phyloP scores from a whole-genome alignment of 192 early-diverging fungal species.

The Backusella luteola region DNA sequence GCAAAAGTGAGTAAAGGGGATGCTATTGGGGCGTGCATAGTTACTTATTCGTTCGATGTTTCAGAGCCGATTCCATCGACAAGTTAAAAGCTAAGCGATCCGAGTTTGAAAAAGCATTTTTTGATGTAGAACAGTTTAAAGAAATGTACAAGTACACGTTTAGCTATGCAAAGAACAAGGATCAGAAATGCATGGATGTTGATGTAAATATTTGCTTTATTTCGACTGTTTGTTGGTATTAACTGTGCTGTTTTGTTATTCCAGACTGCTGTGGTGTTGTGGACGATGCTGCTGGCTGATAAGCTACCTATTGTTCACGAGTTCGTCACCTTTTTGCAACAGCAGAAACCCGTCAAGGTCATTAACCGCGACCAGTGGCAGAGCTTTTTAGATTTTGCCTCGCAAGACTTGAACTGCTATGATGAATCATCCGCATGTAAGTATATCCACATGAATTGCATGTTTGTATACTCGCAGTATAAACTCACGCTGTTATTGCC shows the following conservation, averaged over 20 bases:
- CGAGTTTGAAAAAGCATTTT: slow-evolving; percentile 28
- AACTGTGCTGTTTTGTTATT: background rate
- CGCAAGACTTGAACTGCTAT: slow-evolving; percentile 51
- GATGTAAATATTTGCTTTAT: slow-evolving; percentile 38
- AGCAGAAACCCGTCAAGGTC: slow-evolving; percentile 53
- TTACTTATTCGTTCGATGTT: background rate
- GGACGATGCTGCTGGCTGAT: slow-evolving; percentile 47
- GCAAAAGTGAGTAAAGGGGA: slow-evolving; percentile 12
- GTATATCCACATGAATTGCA: slow-evolving; percentile 10
- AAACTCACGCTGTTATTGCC: background rate
- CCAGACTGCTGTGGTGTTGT: slow-evolving; percentile 52
- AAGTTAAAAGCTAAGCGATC: slow-evolving; percentile 39
- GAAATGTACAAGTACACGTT: slow-evolving; percentile 66
- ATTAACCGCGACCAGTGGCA: slow-evolving; percentile 70
- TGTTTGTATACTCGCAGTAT: background rate
- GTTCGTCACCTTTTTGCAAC: slow-evolving; percentile 51
- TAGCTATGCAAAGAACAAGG: slow-evolving; percentile 59
- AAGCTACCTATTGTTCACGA: slow-evolving; percentile 40
- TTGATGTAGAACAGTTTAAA: slow-evolving; percentile 44
- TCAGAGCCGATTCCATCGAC: slow-evolving; percentile 39
- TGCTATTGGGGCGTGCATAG: background rate
- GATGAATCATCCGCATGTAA: slow-evolving; percentile 65
- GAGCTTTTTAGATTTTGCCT: slow-evolving; percentile 61
- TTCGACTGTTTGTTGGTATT: background rate
- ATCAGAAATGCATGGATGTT: slow-evolving; percentile 58